These are phyloP conservation scores for Citrus sinensis DNA, from an alignment of 345 rosid genomes.

Conservation along the genomic window DVS_A1.0 CM039166.1:17847001-17847500, in stretches of 20 bases:
- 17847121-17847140: not conserved
- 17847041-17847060: not conserved
- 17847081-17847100: not conserved
- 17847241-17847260: not conserved
- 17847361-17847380: not conserved
- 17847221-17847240: not conserved
- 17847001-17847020: not conserved
- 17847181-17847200: not conserved
- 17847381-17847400: not conserved
- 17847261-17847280: not conserved
- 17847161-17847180: not conserved
- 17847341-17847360: not conserved
- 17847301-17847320: not conserved
- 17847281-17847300: not conserved
- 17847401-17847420: not conserved
- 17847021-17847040: not conserved
- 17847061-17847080: not conserved
- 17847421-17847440: not conserved
- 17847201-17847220: not conserved
- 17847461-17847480: too few species aligned
- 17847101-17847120: slow-evolving; percentile 1
- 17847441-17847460: not conserved
- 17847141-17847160: not conserved
- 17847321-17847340: not conserved
- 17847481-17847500: too few species aligned